Evolutionary conservation across 2,329 filamentous ascomycete species (phyloP), one percentile per base, ranked within the genome.

Genomic region (Exophiala viscosa): DNA sequence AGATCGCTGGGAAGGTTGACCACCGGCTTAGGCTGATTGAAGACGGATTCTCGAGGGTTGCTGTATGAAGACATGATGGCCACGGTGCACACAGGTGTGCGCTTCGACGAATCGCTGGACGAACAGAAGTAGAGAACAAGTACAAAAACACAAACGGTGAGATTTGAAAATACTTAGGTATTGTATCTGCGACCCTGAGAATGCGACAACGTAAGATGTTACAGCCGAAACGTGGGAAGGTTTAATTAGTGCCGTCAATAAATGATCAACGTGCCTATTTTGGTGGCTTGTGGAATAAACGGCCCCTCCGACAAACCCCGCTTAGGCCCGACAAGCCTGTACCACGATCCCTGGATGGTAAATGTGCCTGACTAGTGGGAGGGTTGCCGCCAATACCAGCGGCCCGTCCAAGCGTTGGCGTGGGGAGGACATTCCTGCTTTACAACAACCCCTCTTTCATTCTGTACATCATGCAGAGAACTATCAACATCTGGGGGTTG

Each of bases 1-100:
- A 74, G 59, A 59, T 65, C 67, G 50, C 68, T 55, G 5, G 34
- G 55, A 44, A 58, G 50, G 45, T 56, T 45, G 35, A 58, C 48
- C 42, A 60, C 56, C 18, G 59, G 57, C 57, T 61, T 61, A 11
- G 60, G 60, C 57, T 62, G 53, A 47, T 62, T 62, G 52, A 62
- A 56, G 41, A 61, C 51, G 33, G 60, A 59, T 33, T 59, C 56
- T 46, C 52, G 53, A 44, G 56, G 56, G 28, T 56, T 55, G 23
- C 23, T 28, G 45, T 39, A 40, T 35, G 45, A 59, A 32, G 56
- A 44, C 54, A 53, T 53, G 53, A 49, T 50, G 49, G 38, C 18
- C 13, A 23, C 32, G 39, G 18, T 8, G 34, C 18, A 17, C 18
- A 33, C 28, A 45, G 18, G 17, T 4, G 23, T 28, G 28, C 38